Conservation (phyloP, 176 grass and related monocot species). For the Juncus inflexus region DNA sequence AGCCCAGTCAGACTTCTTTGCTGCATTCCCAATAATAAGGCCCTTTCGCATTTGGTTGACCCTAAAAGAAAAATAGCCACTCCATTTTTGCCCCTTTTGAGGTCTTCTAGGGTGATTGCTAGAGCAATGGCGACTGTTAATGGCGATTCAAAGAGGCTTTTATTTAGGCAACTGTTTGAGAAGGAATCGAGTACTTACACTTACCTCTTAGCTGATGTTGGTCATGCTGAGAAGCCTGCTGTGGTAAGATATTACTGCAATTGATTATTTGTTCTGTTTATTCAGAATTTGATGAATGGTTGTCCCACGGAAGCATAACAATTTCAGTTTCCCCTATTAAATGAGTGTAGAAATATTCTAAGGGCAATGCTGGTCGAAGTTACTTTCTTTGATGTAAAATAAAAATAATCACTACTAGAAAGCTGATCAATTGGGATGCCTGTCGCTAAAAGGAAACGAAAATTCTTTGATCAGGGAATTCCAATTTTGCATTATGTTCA, state of each 20-base stretch:
- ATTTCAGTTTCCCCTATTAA: background rate
- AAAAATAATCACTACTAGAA: too few species aligned
- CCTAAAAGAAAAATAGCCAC: background rate
- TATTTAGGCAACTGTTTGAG: constrained; percentile 94
- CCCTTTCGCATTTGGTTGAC: constrained; percentile 6
- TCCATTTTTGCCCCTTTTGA: background rate
- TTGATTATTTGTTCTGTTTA: constrained; percentile 1
- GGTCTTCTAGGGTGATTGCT: background rate
- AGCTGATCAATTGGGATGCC: too few species aligned
- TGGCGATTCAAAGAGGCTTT: constrained; percentile 44
- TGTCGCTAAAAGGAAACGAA: too few species aligned
- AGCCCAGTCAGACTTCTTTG: background rate
- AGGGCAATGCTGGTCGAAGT: too few species aligned
- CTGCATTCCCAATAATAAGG: background rate
- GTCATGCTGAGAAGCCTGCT: constrained; percentile 67
- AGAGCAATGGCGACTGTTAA: constrained; percentile 54
- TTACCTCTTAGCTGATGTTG: constrained; percentile 89
- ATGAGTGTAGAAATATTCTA: background rate
- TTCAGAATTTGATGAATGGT: background rate
- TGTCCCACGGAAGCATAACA: background rate
- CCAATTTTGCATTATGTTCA: background rate
- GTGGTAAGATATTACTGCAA: constrained; percentile 53
- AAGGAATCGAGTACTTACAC: constrained; percentile 92
- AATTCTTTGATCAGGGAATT: too few species aligned
- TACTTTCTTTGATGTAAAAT: too few species aligned